A percentile compares a stretch with the other conserved stretches of the same genome.
Conservation (phyloP, 1,139 yeast species). For the Kodamaea anthophila region DNA sequence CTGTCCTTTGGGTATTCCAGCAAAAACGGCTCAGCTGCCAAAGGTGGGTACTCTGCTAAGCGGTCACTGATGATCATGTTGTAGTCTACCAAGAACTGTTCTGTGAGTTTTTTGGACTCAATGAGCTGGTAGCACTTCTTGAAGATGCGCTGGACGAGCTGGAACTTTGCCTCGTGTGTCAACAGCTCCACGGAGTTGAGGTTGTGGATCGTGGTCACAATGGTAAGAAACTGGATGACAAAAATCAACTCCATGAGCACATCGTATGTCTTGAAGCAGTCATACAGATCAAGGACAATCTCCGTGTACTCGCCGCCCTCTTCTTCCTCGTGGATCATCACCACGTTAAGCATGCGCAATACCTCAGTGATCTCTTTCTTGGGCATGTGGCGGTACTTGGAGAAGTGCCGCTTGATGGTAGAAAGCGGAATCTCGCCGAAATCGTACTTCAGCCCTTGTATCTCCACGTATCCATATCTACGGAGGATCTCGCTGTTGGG, state of each 20-base stretch:
- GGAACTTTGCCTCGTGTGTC: conserved; percentile 21
- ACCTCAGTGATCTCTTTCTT: conserved; percentile 23
- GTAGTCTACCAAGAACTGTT: conserved; percentile 25
- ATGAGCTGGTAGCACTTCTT: conserved; percentile 43
- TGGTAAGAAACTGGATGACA: conserved; percentile 46
- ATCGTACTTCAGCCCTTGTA: conserved; percentile 67
- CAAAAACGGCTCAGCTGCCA: conserved; percentile 20
- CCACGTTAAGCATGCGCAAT: conserved; percentile 20
- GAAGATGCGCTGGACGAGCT: conserved; percentile 38
- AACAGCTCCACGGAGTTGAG: conserved; percentile 26
- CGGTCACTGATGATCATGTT: conserved; percentile 27
- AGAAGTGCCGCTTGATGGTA: conserved; percentile 30
- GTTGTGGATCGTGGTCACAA: conserved; percentile 31
- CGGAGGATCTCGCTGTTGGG: conserved; percentile 86
- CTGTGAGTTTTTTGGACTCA: conserved; percentile 37
- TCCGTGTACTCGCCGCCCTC: conserved; percentile 42
- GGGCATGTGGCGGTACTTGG: conserved; percentile 16
- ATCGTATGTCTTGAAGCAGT: conserved; percentile 52
- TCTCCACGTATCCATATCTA: conserved; percentile 86
- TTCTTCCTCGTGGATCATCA: conserved; percentile 22
- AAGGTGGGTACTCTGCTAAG: conserved; percentile 36
- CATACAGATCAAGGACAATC: conserved; percentile 52
- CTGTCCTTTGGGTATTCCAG: conserved; percentile 10
- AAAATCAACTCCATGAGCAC: conserved; percentile 51
- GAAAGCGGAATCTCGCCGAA: conserved; percentile 66